Evolutionary conservation across 2,329 filamentous ascomycete species (phyloP), one percentile per base, ranked within the genome.

Genomic region (Myriosclerotinia scirpicola): DNA sequence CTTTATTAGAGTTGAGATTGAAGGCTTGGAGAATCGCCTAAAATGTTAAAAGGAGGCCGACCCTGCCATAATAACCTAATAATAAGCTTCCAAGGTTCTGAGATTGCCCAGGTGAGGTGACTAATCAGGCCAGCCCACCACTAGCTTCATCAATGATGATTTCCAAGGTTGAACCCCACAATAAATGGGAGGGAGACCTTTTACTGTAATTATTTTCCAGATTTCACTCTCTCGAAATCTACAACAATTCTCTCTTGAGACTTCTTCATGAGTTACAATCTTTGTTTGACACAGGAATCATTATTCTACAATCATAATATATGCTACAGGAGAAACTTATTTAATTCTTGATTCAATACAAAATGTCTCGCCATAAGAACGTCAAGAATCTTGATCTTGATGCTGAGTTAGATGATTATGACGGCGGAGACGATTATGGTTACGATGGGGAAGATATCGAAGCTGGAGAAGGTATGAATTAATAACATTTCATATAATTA

Each of bases 351-450:
- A 38, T 60, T 7, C 58, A 22, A 38, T 40, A 38, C 67, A 75
- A 65, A 12, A 80, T 80, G 78, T 80, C 78, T 61, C 75, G 78
- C 55, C 78, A 80, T 62, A 76, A 78, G 64, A 67, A 75, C 36
- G 68, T 79, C 55, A 78, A 77, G 69, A 79, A 77, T 62, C 68
- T 80, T 65, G 77, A 79, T 63, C 71, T 78, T 48, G 81, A 84
- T 69, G 30, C 6, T 34, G 84, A 86, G 70, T 69, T 83, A 17
- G 83, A 84, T 73, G 79, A 81, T 68, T 82, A 81, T 68, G 81
- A 84, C 62, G 82, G 83, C 40, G 79, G 80, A 14, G 78, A 78
- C 67, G 78, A 79, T 48, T 78, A 80, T 67, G 61, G 22, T 26
- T 65, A 54, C 22, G 75, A 78, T 63, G 80, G 79, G 56, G 79